Conservation (phyloP, 108 stramenopile species). For the Nitzschia sp. region DNA sequence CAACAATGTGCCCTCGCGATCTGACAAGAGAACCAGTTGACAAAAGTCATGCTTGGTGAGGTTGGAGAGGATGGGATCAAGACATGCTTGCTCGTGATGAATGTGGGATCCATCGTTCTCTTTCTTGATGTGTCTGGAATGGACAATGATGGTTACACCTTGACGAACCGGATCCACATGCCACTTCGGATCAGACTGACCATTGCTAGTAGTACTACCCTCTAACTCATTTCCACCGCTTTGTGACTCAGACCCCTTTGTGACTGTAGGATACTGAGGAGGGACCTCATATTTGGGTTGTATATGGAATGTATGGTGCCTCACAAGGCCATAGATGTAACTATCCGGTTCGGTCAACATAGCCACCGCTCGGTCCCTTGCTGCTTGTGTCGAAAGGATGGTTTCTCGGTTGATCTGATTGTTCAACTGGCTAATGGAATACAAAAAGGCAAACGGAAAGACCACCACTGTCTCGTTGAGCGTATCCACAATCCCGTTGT, state of each 20-base stretch:
- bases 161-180: background rate
- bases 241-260: no score
- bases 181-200: no score
- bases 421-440: no score
- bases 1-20: constrained; percentile 9
- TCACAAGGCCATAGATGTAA: constrained; percentile 15
- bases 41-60: background rate
- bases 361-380: constrained; percentile 2
- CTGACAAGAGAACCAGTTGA: constrained; percentile 6
- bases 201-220: no score
- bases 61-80: constrained; percentile 6
- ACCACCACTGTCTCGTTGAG: no score
- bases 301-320: background rate
- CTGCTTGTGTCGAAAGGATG: constrained; percentile 7
- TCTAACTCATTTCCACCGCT: no score
- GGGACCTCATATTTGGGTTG: background rate
- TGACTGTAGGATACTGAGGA: no score
- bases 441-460: no score
- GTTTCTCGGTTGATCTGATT: background rate
- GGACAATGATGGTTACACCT: background rate
- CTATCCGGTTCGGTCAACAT: constrained; percentile 1
- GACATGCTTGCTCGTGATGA: constrained; percentile 1
- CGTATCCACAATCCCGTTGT: no score
- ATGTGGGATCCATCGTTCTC: constrained; percentile 3
- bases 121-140: constrained; percentile 13